Conservation (phyloP, 352 stramenopile genomes). For the Phytophthora agathidicida region DNA sequence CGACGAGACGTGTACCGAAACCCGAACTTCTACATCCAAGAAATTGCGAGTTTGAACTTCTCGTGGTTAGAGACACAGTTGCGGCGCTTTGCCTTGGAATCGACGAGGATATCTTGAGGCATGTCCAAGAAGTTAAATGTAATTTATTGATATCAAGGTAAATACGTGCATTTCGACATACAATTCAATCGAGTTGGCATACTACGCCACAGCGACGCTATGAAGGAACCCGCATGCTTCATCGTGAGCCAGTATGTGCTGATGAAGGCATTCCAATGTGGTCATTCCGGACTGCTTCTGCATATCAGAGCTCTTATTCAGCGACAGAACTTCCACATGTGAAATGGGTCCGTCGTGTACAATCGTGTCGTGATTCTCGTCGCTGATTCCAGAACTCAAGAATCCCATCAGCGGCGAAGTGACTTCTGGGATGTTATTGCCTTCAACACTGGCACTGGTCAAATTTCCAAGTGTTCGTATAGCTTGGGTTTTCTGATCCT, state of each 20-base stretch:
- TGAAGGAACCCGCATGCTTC: no score
- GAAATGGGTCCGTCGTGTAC: conserved; percentile 7
- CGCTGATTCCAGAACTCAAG: conserved; percentile 4
- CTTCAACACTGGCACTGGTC: not conserved
- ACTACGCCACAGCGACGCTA: no score
- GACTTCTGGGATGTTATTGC: not conserved
- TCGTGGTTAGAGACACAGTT: conserved; percentile 32
- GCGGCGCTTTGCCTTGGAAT: conserved; percentile 31
- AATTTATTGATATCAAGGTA: no score
- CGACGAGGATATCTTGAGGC: no score
- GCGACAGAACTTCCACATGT: conserved; percentile 4
- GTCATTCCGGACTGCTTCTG: conserved; percentile 3
- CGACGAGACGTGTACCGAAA: conserved; percentile 33
- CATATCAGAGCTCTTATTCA: not conserved
- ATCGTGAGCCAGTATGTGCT: no score
- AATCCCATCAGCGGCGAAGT: conserved; percentile 7
- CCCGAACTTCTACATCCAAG: conserved; percentile 42
- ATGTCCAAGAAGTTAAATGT: no score
- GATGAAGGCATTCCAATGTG: conserved; percentile 7
- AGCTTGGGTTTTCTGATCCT: conserved; percentile 9
- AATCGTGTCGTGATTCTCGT: conserved; percentile 6
- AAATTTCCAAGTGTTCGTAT: conserved; percentile 7
- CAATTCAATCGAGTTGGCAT: no score
- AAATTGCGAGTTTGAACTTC: conserved; percentile 27
- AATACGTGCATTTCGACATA: no score